Conservation (phyloP, 129 eudicot genomes). For the Deinandra increscens region DNA sequence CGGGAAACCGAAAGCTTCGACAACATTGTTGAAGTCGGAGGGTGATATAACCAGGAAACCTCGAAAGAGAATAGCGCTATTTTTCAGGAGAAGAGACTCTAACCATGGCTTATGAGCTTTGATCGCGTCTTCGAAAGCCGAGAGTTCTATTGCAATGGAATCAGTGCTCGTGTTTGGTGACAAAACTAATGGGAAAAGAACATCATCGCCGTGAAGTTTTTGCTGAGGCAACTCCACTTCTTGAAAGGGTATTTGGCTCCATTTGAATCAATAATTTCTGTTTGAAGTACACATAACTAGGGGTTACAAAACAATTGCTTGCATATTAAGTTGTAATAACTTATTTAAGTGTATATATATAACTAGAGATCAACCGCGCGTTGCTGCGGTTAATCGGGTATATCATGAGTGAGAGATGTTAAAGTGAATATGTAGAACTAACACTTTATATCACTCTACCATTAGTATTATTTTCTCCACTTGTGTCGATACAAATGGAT, state of each 20-base stretch:
- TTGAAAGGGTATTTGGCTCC: conserved; percentile 18
- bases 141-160: background rate
- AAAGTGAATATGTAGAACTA: too few species aligned
- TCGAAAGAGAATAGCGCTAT: conserved; percentile 71
- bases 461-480: too few species aligned
- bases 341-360: too few species aligned
- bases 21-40: conserved; percentile 57
- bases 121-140: conserved; percentile 35
- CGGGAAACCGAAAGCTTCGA: conserved; percentile 73
- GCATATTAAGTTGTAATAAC: too few species aligned
- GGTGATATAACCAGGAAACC: conserved; percentile 55
- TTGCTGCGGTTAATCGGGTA: too few species aligned
- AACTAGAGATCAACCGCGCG: too few species aligned
- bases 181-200: conserved; percentile 51
- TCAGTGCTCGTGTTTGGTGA: conserved; percentile 32
- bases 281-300: too few species aligned
- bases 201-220: conserved; percentile 23
- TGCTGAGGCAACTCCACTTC: conserved; percentile 45
- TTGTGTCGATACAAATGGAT: too few species aligned
- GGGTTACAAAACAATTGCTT: too few species aligned
- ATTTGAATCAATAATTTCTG: background rate
- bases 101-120: conserved; percentile 55
- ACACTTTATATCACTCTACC: too few species aligned
- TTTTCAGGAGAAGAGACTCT: conserved; percentile 40
- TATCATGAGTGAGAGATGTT: too few species aligned